Evolutionary conservation across 371 early-diverging fungal species (phyloP), one percentile per base, ranked within the genome.

Genomic region (Fennellomyces sp.): DNA sequence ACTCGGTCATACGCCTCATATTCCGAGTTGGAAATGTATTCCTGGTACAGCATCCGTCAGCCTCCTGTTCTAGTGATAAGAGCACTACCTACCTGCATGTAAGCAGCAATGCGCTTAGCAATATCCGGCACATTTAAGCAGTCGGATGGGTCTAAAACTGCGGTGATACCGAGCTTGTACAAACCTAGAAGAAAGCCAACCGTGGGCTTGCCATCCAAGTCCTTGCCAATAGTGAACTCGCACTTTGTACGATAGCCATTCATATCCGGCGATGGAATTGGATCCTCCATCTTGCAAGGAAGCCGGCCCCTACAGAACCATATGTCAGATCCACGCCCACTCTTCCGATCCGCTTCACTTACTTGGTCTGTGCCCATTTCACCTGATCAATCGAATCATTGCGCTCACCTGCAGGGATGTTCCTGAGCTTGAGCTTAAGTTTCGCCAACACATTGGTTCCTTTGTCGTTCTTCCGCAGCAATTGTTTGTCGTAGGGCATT

Each of bases 231-330:
- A 0, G 91, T 81, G 58, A 92, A 93, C 63, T 95, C 94, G 66
- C 91, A 91, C 67, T 94, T 93, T 63, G 80, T 92, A 33, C 94
- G 83, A 68, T 93, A 94, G 2, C 86, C 87, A 33, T 80, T 66
- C 2, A 65, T 17, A 4, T 75, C 63, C 12, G 95, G 95, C 15
- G 94, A 93, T 2, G 81, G 75, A 30, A 91, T 73, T 0, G 77
- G 72, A 7, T 76, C 75, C 12, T 68, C 49, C 1, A 87, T 49
- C 28, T 75, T 73, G 57, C 81, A 59, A 3, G 51, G 39, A 2
- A 36, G 15, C 35, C 49, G 30, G 8, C 26, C 33, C 27, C 58
- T 48, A 35, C 8, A 31, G 23, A 15, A 45, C 7, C 5, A 21
- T 12, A 30, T 23, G 21, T 53, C 7, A 35, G 36, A 13, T 36